phyloP scores from a whole-genome alignment of 1,284 basidiomycete species.

The Tausonia pullulans region DNA sequence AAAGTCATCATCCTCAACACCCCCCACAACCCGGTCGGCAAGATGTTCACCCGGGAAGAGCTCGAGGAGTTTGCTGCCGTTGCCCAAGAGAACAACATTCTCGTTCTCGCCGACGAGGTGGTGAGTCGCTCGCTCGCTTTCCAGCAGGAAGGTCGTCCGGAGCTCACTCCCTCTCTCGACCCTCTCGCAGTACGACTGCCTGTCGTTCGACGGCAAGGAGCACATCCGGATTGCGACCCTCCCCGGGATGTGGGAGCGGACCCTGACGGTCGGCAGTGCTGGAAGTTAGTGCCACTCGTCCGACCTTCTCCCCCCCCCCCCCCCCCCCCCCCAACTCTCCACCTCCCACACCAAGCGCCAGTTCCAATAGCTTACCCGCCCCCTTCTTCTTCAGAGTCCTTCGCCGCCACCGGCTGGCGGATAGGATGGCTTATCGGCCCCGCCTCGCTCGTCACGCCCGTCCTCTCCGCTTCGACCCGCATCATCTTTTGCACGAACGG shows the following conservation, averaged over 20 bases:
- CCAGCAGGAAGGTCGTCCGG: neutral
- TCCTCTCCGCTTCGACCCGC: slow-evolving; percentile 78
- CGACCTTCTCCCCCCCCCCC: neutral
- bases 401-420: slow-evolving; percentile 96
- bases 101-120: slow-evolving; percentile 95
- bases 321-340: neutral
- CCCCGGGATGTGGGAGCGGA: slow-evolving; percentile 97
- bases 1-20: slow-evolving; percentile 93
- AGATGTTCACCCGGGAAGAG: slow-evolving; percentile 79
- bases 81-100: slow-evolving; percentile 81
- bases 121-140: slow-evolving; percentile 40
- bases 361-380: neutral
- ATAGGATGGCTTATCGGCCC: slow-evolving; percentile 85
- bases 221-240: slow-evolving; percentile 85
- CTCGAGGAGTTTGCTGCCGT: slow-evolving; percentile 72
- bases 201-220: slow-evolving; percentile 76
- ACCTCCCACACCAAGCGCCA: neutral
- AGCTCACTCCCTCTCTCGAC: neutral
- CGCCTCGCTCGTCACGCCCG: slow-evolving; percentile 66
- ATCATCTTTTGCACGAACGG: slow-evolving; percentile 40
- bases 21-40: slow-evolving; percentile 91
- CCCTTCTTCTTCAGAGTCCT: slow-evolving; percentile 53
- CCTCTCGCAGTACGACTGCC: slow-evolving; percentile 67
- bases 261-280: slow-evolving; percentile 67
- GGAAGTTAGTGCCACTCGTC: slow-evolving; percentile 48